Conservation (phyloP, 495 filamentous ascomycete genomes). For the Lineolata rhizophorae region DNA sequence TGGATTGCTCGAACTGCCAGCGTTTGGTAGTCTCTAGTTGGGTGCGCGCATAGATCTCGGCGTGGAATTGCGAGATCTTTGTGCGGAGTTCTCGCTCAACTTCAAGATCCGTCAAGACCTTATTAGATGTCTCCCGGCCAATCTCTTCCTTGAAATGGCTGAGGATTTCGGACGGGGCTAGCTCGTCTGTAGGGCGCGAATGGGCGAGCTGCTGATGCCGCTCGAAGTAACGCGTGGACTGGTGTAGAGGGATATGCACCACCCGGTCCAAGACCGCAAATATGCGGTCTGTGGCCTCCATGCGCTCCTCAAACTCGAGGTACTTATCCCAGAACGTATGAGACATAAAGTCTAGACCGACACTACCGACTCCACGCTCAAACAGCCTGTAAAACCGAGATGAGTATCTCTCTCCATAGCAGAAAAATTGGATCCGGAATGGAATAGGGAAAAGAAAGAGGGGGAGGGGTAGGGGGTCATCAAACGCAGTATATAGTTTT, state of each 20-base stretch:
- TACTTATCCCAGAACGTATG: constrained; percentile 99
- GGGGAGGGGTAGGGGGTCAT: constrained; percentile 3
- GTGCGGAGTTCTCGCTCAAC: constrained; percentile 64
- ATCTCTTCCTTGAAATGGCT: constrained; percentile 48
- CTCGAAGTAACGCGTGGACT: constrained; percentile 90
- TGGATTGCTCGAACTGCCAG: constrained; percentile 86
- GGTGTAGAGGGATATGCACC: constrained; percentile 87
- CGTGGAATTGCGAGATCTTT: constrained; percentile 57
- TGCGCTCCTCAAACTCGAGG: constrained; percentile 79
- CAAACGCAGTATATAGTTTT: too few species aligned
- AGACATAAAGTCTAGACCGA: constrained; percentile 81
- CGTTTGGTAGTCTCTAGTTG: constrained; percentile 81
- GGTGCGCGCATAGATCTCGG: constrained; percentile 60
- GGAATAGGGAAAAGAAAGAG: constrained; percentile 2
- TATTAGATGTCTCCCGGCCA: constrained; percentile 22
- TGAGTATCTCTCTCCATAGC: constrained; percentile 22
- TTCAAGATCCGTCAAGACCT: constrained; percentile 41
- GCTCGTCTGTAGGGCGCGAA: constrained; percentile 45
- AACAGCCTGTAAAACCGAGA: constrained; percentile 43
- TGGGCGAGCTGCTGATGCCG: constrained; percentile 64
- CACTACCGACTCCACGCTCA: constrained; percentile 65
- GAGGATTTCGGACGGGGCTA: constrained; percentile 46
- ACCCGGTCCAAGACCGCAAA: constrained; percentile 69
- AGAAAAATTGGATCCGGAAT: neutral
- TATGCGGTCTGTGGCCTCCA: constrained; percentile 70